Conservation (phyloP, 495 filamentous ascomycete species). For the Penicillium daleae region DNA sequence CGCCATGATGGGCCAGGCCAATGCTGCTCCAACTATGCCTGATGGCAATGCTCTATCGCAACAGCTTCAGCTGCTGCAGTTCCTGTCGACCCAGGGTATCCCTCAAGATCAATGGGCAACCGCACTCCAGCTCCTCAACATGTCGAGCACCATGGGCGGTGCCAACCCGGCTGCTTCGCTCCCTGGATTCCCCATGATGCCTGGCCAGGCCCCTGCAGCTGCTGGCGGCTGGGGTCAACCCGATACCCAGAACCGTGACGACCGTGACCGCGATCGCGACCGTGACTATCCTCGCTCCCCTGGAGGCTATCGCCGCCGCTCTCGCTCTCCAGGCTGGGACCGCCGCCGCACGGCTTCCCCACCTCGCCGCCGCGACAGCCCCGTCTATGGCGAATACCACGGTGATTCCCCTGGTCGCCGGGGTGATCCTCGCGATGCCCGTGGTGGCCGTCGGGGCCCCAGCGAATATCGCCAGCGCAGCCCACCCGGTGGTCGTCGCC, state of each 20-base stretch:
- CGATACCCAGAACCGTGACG: slow-evolving; percentile 62
- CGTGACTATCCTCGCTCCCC: slow-evolving; percentile 61
- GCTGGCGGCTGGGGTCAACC: slow-evolving; percentile 43
- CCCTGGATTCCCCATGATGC: slow-evolving; percentile 35
- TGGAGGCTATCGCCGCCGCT: slow-evolving; percentile 68
- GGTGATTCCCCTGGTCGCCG: slow-evolving; percentile 63
- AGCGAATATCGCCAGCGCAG: slow-evolving; percentile 82
- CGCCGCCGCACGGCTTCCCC: slow-evolving; percentile 64
- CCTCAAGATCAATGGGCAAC: slow-evolving; percentile 64
- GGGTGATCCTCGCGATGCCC: slow-evolving; percentile 60
- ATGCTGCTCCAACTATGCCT: slow-evolving; percentile 38
- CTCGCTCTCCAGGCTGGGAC: slow-evolving; percentile 73
- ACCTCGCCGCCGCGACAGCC: slow-evolving; percentile 67
- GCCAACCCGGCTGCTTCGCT: slow-evolving; percentile 33
- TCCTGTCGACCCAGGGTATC: slow-evolving; percentile 60
- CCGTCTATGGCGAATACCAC: slow-evolving; percentile 70
- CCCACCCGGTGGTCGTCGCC: slow-evolving; percentile 61
- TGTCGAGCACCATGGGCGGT: slow-evolving; percentile 40
- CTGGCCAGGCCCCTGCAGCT: slow-evolving; percentile 20
- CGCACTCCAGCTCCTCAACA: slow-evolving; percentile 53
- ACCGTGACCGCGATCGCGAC: slow-evolving; percentile 57
- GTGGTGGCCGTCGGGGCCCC: slow-evolving; percentile 54
- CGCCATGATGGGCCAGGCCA: slow-evolving; percentile 48
- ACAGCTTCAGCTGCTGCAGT: slow-evolving; percentile 65
- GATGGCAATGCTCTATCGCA: slow-evolving; percentile 54